These are phyloP conservation scores for Diplodia intermedia DNA, from an alignment of 2,329 filamentous ascomycete species.

Conservation along the genomic window DNA sequence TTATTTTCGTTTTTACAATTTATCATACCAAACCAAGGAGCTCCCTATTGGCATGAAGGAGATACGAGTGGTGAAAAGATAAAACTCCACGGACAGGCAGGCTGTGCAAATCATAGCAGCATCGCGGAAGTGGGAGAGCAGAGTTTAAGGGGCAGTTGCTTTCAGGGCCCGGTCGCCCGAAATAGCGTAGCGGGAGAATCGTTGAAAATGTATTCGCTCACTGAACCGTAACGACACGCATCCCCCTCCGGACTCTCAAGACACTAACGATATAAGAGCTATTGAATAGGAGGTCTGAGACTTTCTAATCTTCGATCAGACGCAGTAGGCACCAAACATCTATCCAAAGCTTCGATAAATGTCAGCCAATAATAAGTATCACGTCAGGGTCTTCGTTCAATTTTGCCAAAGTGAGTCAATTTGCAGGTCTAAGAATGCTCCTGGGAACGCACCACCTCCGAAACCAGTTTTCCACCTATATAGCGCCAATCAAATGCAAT, in stretches of 20 bases:
- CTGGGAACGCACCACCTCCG: neutral
- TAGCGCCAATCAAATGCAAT: slow-evolving; percentile 1
- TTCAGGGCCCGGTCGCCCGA: neutral
- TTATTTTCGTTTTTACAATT: fast-evolving
- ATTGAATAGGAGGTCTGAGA: too few relatives aligned
- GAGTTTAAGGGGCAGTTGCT: neutral
- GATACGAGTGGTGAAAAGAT: neutral
- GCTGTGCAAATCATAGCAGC: neutral
- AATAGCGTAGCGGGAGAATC: neutral
- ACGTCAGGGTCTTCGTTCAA: neutral
- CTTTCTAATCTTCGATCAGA: too few relatives aligned
- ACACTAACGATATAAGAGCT: too few relatives aligned
- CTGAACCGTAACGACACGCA: too few relatives aligned
- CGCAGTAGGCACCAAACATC: too few relatives aligned
- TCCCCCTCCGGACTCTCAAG: too few relatives aligned
- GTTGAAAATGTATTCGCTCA: neutral
- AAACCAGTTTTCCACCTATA: neutral
- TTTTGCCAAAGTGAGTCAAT: neutral
- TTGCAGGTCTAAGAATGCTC: neutral
- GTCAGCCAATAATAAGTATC: neutral
- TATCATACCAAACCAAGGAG: neutral
- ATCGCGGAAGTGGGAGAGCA: neutral
- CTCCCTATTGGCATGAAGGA: neutral
- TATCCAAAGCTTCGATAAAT: neutral
- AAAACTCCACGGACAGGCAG: neutral